Conservation (phyloP, 2,329 filamentous ascomycete species). For the Exophiala oligosperma region DNA sequence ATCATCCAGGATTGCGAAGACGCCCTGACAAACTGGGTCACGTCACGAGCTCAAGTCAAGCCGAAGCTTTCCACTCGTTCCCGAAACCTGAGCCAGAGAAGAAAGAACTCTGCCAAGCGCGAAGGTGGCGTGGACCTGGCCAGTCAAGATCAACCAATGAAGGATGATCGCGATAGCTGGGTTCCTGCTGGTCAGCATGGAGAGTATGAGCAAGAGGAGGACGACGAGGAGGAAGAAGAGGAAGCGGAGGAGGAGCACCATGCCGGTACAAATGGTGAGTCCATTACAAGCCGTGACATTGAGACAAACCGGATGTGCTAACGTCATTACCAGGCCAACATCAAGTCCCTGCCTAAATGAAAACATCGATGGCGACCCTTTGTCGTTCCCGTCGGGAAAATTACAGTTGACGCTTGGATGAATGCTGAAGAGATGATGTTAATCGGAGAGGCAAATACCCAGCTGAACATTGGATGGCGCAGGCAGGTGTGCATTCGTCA, state of each 20-base stretch:
- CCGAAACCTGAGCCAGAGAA: slow-evolving; percentile 82
- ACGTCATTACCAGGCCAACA: slow-evolving; percentile 17
- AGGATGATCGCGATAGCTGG: slow-evolving; percentile 79
- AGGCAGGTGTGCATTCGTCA: neutral
- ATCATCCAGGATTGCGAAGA: slow-evolving; percentile 99
- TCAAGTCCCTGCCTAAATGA: slow-evolving; percentile 1
- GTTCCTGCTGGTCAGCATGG: slow-evolving; percentile 66
- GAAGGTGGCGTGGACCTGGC: slow-evolving; percentile 69
- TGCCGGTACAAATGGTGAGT: slow-evolving; percentile 29
- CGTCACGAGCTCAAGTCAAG: slow-evolving; percentile 81
- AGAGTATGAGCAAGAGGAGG: slow-evolving; percentile 44
- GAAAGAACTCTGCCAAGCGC: slow-evolving; percentile 68
- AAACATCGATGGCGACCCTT: no score
- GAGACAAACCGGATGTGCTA: neutral
- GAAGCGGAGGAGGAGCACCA: slow-evolving; percentile 25
- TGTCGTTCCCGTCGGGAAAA: no score
- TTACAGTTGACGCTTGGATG: neutral
- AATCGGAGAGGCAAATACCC: neutral
- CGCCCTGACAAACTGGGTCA: slow-evolving; percentile 94
- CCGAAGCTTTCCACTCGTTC: slow-evolving; percentile 85
- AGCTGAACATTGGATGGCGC: slow-evolving; percentile 1
- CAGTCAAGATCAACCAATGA: slow-evolving; percentile 74
- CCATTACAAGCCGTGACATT: neutral
- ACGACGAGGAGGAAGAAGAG: slow-evolving; percentile 43
- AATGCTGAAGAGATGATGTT: neutral